Evolutionary conservation across 176 grass and related monocot genomes (phyloP).

Genomic region (Panicum miliaceum): DNA sequence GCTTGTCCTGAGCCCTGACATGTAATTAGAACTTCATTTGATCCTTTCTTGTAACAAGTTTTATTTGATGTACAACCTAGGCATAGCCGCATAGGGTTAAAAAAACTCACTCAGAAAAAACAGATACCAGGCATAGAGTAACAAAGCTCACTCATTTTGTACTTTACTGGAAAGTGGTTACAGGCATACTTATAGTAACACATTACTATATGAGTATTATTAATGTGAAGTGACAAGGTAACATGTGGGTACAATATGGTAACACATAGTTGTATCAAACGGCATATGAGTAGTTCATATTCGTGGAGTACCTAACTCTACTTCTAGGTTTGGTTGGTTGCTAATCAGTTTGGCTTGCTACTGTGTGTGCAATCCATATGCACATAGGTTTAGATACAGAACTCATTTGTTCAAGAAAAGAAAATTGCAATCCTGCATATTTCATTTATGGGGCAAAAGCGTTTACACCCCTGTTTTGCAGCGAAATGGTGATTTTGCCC

Average conservation of each 20-base stretch:
- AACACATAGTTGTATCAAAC: background rate
- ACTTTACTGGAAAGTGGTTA: background rate
- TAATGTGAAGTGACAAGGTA: background rate
- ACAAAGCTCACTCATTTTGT: slow-evolving; percentile 7
- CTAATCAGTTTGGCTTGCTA: background rate
- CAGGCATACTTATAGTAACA: slow-evolving; percentile 1
- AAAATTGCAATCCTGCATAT: background rate
- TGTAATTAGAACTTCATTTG: background rate
- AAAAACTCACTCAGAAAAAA: background rate
- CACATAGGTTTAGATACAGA: background rate
- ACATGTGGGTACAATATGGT: background rate
- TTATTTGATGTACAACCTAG: slow-evolving; percentile 4
- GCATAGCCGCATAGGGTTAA: slow-evolving; percentile 7
- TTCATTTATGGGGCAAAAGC: background rate
- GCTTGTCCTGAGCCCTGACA: background rate
- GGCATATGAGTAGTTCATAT: background rate
- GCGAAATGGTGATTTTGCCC: too few species aligned
- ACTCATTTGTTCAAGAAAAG: background rate
- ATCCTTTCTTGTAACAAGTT: slow-evolving; percentile 7
- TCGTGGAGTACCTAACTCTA: background rate
- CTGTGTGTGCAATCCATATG: slow-evolving; percentile 1
- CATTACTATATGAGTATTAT: background rate
- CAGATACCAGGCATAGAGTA: background rate
- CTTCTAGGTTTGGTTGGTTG: background rate
- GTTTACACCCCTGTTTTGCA: too few species aligned